These are phyloP conservation scores for Diaporthe ilicicola DNA, from an alignment of 2,329 filamentous ascomycete genomes.

Conservation along the genomic window DNA sequence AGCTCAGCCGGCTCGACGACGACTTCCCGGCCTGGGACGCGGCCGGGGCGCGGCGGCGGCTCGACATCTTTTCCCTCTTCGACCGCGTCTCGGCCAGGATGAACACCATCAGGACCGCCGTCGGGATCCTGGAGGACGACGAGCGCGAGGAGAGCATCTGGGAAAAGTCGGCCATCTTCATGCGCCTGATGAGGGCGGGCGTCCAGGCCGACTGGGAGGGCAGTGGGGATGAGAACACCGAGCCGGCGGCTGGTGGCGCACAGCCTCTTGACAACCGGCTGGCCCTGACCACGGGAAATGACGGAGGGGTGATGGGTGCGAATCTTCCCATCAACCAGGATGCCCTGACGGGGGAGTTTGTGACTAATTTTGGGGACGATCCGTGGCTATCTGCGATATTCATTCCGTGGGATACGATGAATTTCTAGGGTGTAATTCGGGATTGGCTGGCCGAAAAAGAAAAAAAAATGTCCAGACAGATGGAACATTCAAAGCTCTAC, in stretches of 20 bases:
- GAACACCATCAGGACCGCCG: not conserved
- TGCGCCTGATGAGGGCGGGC: not conserved
- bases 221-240: not conserved
- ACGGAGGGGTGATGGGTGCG: conserved; percentile 1
- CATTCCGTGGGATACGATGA: conserved; percentile 31
- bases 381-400: conserved; percentile 33
- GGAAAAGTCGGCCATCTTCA: not conserved
- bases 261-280: not conserved
- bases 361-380: conserved; percentile 27
- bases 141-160: conserved; percentile 17
- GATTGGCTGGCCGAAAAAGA: too few relatives aligned
- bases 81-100: conserved; percentile 35
- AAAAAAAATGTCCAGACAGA: not conserved
- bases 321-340: conserved; percentile 21
- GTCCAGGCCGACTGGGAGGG: conserved; percentile 5
- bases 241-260: not conserved
- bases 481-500: not conserved
- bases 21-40: conserved; percentile 50
- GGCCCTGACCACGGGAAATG: not conserved
- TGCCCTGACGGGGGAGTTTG: conserved; percentile 1
- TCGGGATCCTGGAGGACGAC: conserved; percentile 25
- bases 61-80: conserved; percentile 46
- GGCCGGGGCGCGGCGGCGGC: conserved; percentile 39
- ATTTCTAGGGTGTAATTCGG: conserved; percentile 5
- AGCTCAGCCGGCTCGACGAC: conserved; percentile 46